Evolutionary conservation across 768 basidiomycete species (phyloP).

Genomic region (Auricularia auricula-judae): DNA sequence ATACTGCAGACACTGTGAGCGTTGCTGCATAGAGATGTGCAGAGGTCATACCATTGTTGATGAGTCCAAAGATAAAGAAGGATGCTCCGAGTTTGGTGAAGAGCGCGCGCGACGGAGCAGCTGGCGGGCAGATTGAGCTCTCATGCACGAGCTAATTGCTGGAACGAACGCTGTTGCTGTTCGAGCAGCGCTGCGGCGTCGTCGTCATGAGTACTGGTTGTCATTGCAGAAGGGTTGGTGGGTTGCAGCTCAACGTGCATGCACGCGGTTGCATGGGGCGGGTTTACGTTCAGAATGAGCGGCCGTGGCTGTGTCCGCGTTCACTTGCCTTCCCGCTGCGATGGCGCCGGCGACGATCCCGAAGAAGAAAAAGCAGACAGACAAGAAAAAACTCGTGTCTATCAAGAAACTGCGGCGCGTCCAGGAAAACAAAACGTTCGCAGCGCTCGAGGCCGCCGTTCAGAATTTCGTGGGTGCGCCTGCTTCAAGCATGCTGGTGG

Average conservation of each 20-base stretch:
- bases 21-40: background rate
- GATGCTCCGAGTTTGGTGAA: slow-evolving; percentile 38
- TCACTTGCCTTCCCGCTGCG: background rate
- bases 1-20: background rate
- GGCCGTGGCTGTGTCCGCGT: background rate
- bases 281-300: background rate
- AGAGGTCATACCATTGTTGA: slow-evolving; percentile 68
- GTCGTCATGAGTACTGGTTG: background rate
- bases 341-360: background rate
- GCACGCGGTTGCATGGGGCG: background rate
- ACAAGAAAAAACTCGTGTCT: background rate
- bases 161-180: background rate
- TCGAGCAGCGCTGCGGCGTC: background rate
- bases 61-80: slow-evolving; percentile 86
- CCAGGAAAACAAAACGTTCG: slow-evolving; percentile 18
- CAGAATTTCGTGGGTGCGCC: slow-evolving; percentile 22
- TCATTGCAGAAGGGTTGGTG: background rate
- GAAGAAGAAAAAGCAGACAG: background rate
- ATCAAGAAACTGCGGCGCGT: background rate
- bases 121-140: background rate
- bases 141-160: background rate
- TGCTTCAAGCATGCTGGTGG: background rate
- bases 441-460: slow-evolving; percentile 18
- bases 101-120: slow-evolving; percentile 5
- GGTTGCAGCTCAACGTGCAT: background rate